These are phyloP conservation scores for Knoxdaviesia proteae DNA, from an alignment of 2,329 filamentous ascomycete species.

Conservation along the genomic window DNA sequence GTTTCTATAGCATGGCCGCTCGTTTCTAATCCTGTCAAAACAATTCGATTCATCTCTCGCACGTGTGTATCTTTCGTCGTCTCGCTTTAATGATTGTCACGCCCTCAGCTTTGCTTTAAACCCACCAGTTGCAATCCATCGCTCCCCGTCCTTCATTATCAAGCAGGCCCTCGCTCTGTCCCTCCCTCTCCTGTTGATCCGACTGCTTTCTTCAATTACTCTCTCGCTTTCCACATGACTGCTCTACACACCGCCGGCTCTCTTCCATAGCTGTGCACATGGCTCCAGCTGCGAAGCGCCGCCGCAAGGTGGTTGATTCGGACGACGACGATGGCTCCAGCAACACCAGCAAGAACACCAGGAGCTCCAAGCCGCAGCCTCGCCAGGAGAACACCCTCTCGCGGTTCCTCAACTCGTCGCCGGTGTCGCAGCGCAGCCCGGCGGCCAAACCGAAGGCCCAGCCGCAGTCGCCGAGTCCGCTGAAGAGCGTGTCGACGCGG, in stretches of 20 bases:
- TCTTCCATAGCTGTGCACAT: slow-evolving; percentile 14
- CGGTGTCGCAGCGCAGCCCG: slow-evolving; percentile 15
- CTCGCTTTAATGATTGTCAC: too few species aligned
- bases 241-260: background rate
- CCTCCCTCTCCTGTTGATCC: too few species aligned
- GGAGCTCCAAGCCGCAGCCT: slow-evolving; percentile 5
- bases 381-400: slow-evolving; percentile 23
- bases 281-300: slow-evolving; percentile 37
- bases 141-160: too few species aligned
- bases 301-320: slow-evolving; percentile 29
- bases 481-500: slow-evolving; percentile 10
- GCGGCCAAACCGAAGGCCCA: slow-evolving; percentile 12
- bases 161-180: too few species aligned
- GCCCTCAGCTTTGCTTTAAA: too few species aligned
- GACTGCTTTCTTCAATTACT: background rate
- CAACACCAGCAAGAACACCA: too few species aligned
- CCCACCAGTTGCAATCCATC: too few species aligned
- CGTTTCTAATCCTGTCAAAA: too few species aligned
- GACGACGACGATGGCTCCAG: slow-evolving; percentile 22
- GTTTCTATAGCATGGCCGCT: too few species aligned
- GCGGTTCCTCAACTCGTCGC: slow-evolving; percentile 33
- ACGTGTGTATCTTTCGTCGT: too few species aligned
- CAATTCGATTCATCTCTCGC: too few species aligned
- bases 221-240: background rate
- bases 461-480: slow-evolving; percentile 20